Base-by-base conservation (phyloP, 2,329 filamentous ascomycete genomes). In the Ophiosphaerella herpotricha region DNA sequence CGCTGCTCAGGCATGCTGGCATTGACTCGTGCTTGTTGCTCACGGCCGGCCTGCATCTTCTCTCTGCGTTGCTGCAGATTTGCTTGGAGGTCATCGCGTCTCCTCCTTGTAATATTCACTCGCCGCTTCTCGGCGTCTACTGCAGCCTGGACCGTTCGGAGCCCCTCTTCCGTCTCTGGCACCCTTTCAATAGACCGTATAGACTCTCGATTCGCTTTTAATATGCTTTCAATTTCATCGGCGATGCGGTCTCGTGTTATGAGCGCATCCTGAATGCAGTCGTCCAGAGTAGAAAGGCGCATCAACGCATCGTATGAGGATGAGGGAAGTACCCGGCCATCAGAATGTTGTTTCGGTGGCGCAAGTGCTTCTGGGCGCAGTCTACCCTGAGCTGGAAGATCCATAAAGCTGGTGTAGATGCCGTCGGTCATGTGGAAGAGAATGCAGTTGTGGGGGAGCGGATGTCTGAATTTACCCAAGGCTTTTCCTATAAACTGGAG, bases 291-390 rank as follows among this genome's bases (percentile, higher is more conserved):
- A 5, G 90, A 87, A 9, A 97, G 80, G 52, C 89, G 87, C 86
- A 97, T 93, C 16, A 97, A 78, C 2, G 89, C 85, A 65, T 91
- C 91, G 71, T 96, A 97, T 0, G 91, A 91, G 0, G 91, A 91
- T 0, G 88, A 91, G 0, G 82, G 67, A n/a, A 82, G 76, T 0
- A 82, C 69, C 2, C 77, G 60, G 1, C 79, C 72, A 5, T 80
- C 79, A 21, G 82, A 76, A 43, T 63, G 62, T 31, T 63, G 55
- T 39, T 70, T 75, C 14, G 70, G 71, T 9, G 71, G 67, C 4
- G 67, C 60, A n/a, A 66, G 57, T 18, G 63, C 35, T 41, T 65
- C 57, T 53, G 61, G 52, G 36, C 47, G 70, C 54, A 54, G 74
- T 64, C 31, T 47, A 29, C 67, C 62, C 32, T 78, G 72, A 3